These are phyloP conservation scores for Entophlyctis luteolus DNA, from an alignment of 192 early-diverging fungal species.

Conservation along the genomic window DNA sequence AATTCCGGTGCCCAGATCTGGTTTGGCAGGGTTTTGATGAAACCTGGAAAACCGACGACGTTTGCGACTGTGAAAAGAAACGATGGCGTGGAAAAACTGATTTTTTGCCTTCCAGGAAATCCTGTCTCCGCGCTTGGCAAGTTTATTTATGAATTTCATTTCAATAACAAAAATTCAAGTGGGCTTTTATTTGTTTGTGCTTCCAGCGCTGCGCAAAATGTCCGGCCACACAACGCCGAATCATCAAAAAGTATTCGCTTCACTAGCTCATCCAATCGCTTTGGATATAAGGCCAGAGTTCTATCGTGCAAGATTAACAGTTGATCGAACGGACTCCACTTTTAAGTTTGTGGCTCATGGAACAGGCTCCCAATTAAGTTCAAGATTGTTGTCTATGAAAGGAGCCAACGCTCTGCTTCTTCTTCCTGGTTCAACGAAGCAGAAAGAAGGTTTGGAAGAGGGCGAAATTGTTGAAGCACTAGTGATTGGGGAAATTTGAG, in stretches of 20 bases:
- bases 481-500: conserved; percentile 37
- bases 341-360: conserved; percentile 35
- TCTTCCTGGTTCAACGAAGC: conserved; percentile 52
- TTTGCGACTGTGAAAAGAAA: conserved; percentile 70
- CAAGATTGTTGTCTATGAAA: conserved; percentile 66
- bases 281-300: conserved; percentile 70
- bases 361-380: conserved; percentile 68
- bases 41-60: conserved; percentile 93
- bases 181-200: conserved; percentile 83
- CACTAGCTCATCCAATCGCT: conserved; percentile 41
- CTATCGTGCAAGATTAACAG: conserved; percentile 47
- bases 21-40: conserved; percentile 89
- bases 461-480: conserved; percentile 52
- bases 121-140: conserved; percentile 76
- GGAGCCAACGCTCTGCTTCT: conserved; percentile 74
- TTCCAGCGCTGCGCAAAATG: conserved; percentile 78
- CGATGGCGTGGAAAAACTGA: conserved; percentile 43
- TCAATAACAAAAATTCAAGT: conserved; percentile 44
- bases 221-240: conserved; percentile 58
- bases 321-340: conserved; percentile 20
- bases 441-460: conserved; percentile 20
- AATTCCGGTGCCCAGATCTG: conserved; percentile 71
- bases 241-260: conserved; percentile 48
- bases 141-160: background rate
- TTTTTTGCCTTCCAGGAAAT: conserved; percentile 92